Evolutionary conservation across 208 protist species (phyloP), one percentile per base, ranked within the genome.

Genomic region (Phytomonas sp.): DNA sequence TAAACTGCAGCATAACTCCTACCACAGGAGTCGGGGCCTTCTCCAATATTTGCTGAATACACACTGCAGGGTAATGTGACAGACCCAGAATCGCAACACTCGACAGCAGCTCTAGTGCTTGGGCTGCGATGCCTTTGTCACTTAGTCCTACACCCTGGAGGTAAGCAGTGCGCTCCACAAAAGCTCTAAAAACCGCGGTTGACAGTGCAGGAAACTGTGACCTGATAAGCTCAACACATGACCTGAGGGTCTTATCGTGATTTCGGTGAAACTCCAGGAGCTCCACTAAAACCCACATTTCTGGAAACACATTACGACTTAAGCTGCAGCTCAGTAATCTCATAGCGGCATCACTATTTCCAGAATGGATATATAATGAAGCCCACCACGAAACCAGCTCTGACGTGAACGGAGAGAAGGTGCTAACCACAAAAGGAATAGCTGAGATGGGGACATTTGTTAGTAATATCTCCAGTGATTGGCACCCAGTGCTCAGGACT

Each of bases 121-220:
- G 75, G 4, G 28, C 62, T 30, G 56, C 65, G 20, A 56, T 56
- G 20, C 46, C 6, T 26, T 56, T 56, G 46, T 6, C 20, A 17
- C 2, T 56, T 56, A 56, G 26, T 26, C 46, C 46, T 26, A 56
- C 46, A 56, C 46, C 46, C 20, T 26, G 46, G 20, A 26, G 20
- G 20, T 56, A 56, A 56, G 46, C 46, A 56, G 71, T 61, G 2
- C 87, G 79, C 51, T 92, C 87, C 9, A 84, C 81, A 74, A 86
- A 92, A 2, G 87, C 83, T 33, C 83, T 79, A 31, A 88, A 84
- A 1, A 89, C 82, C 26, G 81, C 71, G 0, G 76, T 71, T 0
- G 81, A 68, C 30, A 79, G 73, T 15, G 62, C 63, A 9, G 79
- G 20, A 60, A 80, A 89, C 26, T 78, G 37, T 29, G 15, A 37